Evolutionary conservation across 257 asterid genomes (phyloP).

Genomic region (Solanum arcanum): DNA sequence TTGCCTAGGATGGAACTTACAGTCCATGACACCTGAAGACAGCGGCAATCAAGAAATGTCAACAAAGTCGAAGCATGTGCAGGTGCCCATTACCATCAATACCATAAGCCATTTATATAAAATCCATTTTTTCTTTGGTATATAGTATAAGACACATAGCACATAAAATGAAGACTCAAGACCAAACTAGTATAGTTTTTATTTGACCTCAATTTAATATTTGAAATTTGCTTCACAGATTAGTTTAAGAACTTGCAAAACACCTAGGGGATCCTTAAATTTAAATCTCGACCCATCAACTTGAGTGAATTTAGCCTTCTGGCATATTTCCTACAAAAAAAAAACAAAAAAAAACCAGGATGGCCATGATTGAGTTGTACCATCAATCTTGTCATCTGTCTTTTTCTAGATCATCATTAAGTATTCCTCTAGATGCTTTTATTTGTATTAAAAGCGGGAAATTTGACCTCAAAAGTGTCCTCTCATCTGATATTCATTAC

Average conservation of each 20-base stretch:
- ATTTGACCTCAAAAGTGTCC: not conserved
- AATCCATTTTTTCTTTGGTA: not conserved
- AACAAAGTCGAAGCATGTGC: not conserved
- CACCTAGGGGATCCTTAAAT: not conserved
- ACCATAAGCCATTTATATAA: not conserved
- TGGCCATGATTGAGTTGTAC: not conserved
- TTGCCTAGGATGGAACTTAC: conserved; percentile 94
- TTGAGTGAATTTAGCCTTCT: not conserved
- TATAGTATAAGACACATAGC: not conserved
- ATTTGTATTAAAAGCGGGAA: not conserved
- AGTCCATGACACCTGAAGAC: conserved; percentile 78
- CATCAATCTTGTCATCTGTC: not conserved
- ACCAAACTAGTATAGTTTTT: not conserved
- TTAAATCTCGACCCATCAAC: not conserved
- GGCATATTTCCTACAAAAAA: not conserved
- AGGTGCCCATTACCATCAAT: not conserved
- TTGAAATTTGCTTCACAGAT: not conserved
- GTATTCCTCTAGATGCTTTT: not conserved
- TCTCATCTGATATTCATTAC: not conserved
- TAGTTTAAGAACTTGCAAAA: not conserved
- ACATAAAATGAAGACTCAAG: not conserved
- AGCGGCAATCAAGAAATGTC: not conserved
- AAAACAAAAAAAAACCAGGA: too few relatives aligned
- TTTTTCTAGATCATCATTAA: not conserved
- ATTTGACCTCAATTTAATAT: not conserved